Evolutionary conservation across 306 rosid species (phyloP).

Genomic region (Acacia crassicarpa): DNA sequence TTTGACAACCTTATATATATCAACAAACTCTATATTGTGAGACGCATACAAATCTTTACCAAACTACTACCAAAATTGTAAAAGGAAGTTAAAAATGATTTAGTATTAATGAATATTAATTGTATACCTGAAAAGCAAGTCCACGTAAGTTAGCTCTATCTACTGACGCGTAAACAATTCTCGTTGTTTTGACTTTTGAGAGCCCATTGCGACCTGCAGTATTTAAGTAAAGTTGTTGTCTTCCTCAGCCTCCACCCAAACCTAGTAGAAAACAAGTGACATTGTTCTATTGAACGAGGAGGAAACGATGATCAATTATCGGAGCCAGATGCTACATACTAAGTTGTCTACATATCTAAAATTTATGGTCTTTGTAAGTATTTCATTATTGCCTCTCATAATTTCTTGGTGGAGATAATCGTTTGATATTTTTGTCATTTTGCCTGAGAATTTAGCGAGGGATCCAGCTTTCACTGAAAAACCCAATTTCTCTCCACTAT

Average conservation of each 20-base stretch:
- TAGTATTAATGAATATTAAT: too few relatives aligned
- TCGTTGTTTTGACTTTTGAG: neutral
- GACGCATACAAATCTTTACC: too few relatives aligned
- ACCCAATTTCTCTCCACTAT: too few relatives aligned
- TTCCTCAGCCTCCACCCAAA: neutral
- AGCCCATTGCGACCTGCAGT: neutral
- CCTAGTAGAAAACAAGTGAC: too few relatives aligned
- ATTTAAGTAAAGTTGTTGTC: neutral
- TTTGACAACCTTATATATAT: neutral
- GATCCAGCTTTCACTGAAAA: neutral
- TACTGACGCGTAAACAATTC: neutral
- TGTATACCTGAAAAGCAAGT: neutral
- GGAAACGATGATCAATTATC: neutral
- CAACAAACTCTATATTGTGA: neutral
- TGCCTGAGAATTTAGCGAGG: neutral
- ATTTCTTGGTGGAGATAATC: neutral
- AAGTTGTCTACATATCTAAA: neutral
- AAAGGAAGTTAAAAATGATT: too few relatives aligned
- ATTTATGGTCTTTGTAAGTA: conserved; percentile 2
- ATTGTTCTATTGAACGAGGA: too few relatives aligned
- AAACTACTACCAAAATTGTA: too few relatives aligned
- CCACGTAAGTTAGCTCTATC: neutral
- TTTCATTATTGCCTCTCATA: neutral
- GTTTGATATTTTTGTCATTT: neutral
- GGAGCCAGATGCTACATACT: neutral